phyloP scores from a whole-genome alignment of 352 stramenopile genomes.

The Globisporangium cystogenes region DNA sequence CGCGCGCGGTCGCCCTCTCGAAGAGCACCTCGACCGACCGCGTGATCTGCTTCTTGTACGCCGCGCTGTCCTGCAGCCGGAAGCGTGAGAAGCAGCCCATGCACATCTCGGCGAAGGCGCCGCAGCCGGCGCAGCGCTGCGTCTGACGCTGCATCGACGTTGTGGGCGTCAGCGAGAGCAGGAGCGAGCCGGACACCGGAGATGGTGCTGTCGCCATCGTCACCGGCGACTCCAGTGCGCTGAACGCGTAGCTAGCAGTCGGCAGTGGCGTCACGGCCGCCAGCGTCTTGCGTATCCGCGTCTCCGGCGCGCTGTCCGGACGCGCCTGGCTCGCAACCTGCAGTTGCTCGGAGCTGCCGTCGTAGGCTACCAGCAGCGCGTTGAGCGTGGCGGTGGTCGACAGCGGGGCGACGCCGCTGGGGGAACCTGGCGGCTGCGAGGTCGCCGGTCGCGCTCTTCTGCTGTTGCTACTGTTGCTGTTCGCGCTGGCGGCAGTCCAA shows the following conservation, averaged over 20 bases:
- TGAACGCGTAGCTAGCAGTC: background rate
- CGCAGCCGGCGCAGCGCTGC: constrained; percentile 53
- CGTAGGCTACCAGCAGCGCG: constrained; percentile 20
- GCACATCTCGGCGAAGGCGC: constrained; percentile 62
- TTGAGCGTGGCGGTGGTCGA: constrained; percentile 28
- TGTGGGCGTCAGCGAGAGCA: constrained; percentile 2
- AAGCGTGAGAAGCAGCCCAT: constrained; percentile 63
- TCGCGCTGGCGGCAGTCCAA: background rate
- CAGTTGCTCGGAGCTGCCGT: constrained; percentile 1
- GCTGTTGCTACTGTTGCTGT: background rate
- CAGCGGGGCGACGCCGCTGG: constrained; percentile 5
- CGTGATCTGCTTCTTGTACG: constrained; percentile 64
- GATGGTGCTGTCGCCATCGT: background rate
- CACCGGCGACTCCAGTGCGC: background rate
- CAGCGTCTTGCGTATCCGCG: constrained; percentile 6
- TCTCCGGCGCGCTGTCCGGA: constrained; percentile 3
- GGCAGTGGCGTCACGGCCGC: background rate
- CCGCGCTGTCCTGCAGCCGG: constrained; percentile 44
- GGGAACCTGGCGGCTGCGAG: background rate
- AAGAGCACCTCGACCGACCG: constrained; percentile 62
- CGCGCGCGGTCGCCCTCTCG: constrained; percentile 43
- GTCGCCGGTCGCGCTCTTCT: constrained; percentile 3
- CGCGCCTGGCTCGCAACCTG: constrained; percentile 1
- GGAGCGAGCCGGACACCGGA: constrained; percentile 5
- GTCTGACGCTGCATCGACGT: constrained; percentile 2